Conservation (phyloP, 2,329 filamentous ascomycete species). For the Arachnomyces sp. region DNA sequence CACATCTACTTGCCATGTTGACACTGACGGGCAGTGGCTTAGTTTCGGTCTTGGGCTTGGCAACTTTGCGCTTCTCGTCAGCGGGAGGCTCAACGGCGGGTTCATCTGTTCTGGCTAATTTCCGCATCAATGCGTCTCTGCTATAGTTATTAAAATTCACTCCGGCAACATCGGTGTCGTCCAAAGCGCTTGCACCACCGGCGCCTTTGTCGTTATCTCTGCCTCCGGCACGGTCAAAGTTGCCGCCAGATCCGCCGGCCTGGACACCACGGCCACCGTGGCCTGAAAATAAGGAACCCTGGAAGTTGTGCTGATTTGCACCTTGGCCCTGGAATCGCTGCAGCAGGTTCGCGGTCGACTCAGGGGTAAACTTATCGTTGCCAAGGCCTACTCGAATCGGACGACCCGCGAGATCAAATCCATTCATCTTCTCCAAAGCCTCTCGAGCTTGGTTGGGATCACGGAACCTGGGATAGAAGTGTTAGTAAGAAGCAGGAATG, state of each 20-base stretch:
- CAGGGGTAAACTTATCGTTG: slow-evolving; percentile 99
- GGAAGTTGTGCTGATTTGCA: slow-evolving; percentile 59
- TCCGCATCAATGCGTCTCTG: slow-evolving; percentile 96
- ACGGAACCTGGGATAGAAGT: slow-evolving; percentile 58
- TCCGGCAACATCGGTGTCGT: slow-evolving; percentile 94
- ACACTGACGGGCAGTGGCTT: slow-evolving; percentile 78
- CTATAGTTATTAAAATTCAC: slow-evolving; percentile 99
- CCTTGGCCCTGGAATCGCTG: slow-evolving; percentile 83
- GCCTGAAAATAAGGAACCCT: slow-evolving; percentile 87
- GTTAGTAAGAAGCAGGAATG: slow-evolving; percentile 27
- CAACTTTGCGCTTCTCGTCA: slow-evolving; percentile 62
- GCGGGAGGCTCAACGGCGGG: slow-evolving; percentile 49
- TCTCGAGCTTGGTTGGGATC: slow-evolving; percentile 87
- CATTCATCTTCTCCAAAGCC: slow-evolving; percentile 98
- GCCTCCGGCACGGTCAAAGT: slow-evolving; percentile 84
- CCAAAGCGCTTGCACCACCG: slow-evolving; percentile 84
- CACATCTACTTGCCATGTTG: slow-evolving; percentile 86
- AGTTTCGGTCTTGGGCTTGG: slow-evolving; percentile 70
- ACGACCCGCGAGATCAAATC: slow-evolving; percentile 93
- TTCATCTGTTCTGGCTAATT: slow-evolving; percentile 93
- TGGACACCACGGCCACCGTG: slow-evolving; percentile 80
- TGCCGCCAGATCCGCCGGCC: slow-evolving; percentile 60
- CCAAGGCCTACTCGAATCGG: slow-evolving; percentile 97
- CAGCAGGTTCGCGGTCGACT: slow-evolving; percentile 83
- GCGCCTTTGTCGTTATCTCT: slow-evolving; percentile 82